Conservation (phyloP, 2,329 filamentous ascomycete species). For the Fusarium piperis region DNA sequence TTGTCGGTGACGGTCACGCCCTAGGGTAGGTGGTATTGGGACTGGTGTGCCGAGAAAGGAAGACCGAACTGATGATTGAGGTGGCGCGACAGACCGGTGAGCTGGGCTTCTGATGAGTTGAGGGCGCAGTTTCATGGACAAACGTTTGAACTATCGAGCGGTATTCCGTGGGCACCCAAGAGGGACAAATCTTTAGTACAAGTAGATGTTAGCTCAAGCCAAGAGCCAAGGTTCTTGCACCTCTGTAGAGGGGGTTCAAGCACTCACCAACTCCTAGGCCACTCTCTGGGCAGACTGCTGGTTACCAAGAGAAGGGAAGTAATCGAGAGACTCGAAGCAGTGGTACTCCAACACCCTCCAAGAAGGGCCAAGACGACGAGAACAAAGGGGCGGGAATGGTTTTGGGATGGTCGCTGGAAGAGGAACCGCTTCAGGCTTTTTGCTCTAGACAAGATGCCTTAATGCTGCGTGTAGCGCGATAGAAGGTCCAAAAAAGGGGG, state of each 20-base stretch:
- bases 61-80: background rate
- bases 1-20: background rate
- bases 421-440: slow-evolving; percentile 21
- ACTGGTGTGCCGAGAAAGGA: background rate
- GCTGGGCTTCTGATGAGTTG: background rate
- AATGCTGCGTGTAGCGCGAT: slow-evolving; percentile 42
- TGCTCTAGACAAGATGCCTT: slow-evolving; percentile 36
- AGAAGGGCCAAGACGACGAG: background rate
- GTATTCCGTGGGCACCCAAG: background rate
- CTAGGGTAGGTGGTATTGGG: background rate
- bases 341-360: background rate
- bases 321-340: background rate
- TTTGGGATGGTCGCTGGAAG: slow-evolving; percentile 24
- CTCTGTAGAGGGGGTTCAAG: background rate
- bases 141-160: background rate
- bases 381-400: background rate
- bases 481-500: slow-evolving; percentile 40
- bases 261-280: background rate
- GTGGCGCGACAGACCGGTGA: background rate
- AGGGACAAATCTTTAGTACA: background rate
- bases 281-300: background rate
- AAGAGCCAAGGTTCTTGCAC: background rate
- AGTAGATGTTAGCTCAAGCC: background rate
- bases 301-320: background rate
- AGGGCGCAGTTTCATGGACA: background rate